Conservation (phyloP, 805 yeast species). For the Wickerhamomyces alni region DNA sequence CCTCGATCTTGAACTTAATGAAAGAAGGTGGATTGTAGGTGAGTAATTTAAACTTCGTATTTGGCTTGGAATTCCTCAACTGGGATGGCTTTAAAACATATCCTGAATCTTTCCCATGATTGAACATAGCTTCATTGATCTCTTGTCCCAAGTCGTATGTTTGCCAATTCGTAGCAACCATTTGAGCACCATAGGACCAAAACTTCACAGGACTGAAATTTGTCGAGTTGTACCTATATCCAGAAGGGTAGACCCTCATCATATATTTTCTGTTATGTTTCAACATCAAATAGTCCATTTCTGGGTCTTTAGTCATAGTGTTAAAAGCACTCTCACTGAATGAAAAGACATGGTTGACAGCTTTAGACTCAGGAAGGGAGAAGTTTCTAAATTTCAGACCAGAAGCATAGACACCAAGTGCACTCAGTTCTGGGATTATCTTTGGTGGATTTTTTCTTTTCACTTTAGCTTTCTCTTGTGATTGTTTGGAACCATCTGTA, state of each 20-base stretch:
- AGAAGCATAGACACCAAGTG: slow-evolving; percentile 53
- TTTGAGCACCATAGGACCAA: slow-evolving; percentile 85
- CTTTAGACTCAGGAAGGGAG: slow-evolving; percentile 79
- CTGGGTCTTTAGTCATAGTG: slow-evolving; percentile 56
- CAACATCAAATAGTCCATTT: slow-evolving; percentile 46
- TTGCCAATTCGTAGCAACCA: slow-evolving; percentile 98
- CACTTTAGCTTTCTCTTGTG: slow-evolving; percentile 1
- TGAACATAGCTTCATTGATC: slow-evolving; percentile 77
- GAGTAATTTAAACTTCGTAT: slow-evolving; percentile 16
- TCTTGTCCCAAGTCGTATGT: slow-evolving; percentile 87
- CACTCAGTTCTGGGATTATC: slow-evolving; percentile 41
- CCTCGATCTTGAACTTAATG: slow-evolving; percentile 30
- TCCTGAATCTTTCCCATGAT: slow-evolving; percentile 54
- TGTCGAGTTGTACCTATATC: slow-evolving; percentile 65
- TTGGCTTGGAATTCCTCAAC: slow-evolving; percentile 25
- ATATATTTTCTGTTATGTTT: slow-evolving; percentile 74
- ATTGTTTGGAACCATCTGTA: not conserved
- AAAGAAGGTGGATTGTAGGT: slow-evolving; percentile 4
- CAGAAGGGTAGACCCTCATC: slow-evolving; percentile 86
- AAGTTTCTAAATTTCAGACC: slow-evolving; percentile 79
- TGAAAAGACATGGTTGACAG: slow-evolving; percentile 78
- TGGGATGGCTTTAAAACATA: slow-evolving; percentile 69
- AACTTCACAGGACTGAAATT: slow-evolving; percentile 75
- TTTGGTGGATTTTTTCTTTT: slow-evolving; percentile 14
- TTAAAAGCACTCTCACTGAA: slow-evolving; percentile 69